phyloP scores from a whole-genome alignment of 75 land plant genomes.

The Pseudotsuga menziesii region DNA sequence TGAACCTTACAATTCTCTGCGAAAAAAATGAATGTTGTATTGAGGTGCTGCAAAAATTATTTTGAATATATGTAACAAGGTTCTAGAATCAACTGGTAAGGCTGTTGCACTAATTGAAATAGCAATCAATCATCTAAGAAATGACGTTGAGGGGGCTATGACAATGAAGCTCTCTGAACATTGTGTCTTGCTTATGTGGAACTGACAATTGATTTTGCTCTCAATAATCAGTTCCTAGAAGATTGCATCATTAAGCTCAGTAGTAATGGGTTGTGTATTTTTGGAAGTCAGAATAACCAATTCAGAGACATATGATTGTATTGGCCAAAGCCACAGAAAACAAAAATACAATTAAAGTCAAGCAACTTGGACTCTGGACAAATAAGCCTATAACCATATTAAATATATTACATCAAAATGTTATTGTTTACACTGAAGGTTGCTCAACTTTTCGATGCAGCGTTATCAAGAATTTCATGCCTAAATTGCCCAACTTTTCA shows the following conservation, averaged over 20 bases:
- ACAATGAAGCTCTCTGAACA: constrained; percentile 83
- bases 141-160: constrained; percentile 58
- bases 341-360: too few relatives aligned
- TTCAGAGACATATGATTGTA: too few relatives aligned
- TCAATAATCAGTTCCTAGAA: constrained; percentile 35
- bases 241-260: constrained; percentile 21
- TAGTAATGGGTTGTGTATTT: too few relatives aligned
- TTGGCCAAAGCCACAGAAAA: too few relatives aligned
- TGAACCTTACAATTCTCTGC: constrained; percentile 85
- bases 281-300: too few relatives aligned
- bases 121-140: constrained; percentile 39
- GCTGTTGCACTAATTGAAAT: constrained; percentile 55
- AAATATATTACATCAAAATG: too few relatives aligned
- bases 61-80: constrained; percentile 60
- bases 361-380: too few relatives aligned
- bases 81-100: constrained; percentile 44
- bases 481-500: too few relatives aligned
- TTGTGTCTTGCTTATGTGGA: constrained; percentile 78
- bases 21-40: constrained; percentile 77
- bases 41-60: constrained; percentile 87
- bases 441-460: too few relatives aligned
- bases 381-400: too few relatives aligned
- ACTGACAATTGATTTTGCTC: constrained; percentile 40
- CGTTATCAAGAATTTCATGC: too few relatives aligned
- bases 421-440: too few relatives aligned